Percentiles rank a stretch among this genome's conserved stretches.
phyloP scores from a whole-genome alignment of 371 early-diverging fungal genomes.

The Apophysomyces sp. region DNA sequence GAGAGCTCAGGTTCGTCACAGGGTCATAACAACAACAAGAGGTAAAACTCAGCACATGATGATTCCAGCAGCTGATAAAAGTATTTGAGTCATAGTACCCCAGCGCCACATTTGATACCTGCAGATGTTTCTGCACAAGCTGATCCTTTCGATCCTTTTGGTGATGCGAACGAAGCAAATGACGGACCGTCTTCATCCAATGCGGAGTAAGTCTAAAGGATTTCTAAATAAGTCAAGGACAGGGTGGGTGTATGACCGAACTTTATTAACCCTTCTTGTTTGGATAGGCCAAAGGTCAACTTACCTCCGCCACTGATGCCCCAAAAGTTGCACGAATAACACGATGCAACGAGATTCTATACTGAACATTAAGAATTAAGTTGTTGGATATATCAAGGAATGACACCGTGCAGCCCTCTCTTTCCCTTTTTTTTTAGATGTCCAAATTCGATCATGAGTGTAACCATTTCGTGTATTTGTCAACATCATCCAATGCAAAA shows the following conservation, averaged over 20 bases:
- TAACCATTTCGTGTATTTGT: slow-evolving; percentile 9
- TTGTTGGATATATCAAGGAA: background rate
- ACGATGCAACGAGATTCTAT: background rate
- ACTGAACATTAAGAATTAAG: background rate
- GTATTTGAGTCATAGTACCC: background rate
- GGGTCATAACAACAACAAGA: background rate
- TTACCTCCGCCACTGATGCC: slow-evolving; percentile 45
- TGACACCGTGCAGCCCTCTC: background rate
- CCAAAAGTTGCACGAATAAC: slow-evolving; percentile 37
- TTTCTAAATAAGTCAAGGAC: slow-evolving; percentile 1
- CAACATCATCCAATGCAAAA: slow-evolving; percentile 5
- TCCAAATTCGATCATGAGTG: background rate
- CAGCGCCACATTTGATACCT: background rate
- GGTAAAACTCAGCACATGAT: background rate
- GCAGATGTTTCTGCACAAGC: background rate
- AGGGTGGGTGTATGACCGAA: slow-evolving; percentile 2
- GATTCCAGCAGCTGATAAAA: background rate
- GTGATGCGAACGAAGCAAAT: slow-evolving; percentile 25
- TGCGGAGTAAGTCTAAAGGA: slow-evolving; percentile 27
- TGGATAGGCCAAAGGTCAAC: slow-evolving; percentile 7
- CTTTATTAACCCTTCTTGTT: slow-evolving; percentile 2
- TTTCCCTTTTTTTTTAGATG: background rate
- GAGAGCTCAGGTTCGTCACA: background rate
- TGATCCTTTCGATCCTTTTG: slow-evolving; percentile 48
- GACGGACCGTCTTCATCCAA: slow-evolving; percentile 15